Conservation (phyloP, 768 basidiomycete genomes). For the Sarcomyxa edulis region DNA sequence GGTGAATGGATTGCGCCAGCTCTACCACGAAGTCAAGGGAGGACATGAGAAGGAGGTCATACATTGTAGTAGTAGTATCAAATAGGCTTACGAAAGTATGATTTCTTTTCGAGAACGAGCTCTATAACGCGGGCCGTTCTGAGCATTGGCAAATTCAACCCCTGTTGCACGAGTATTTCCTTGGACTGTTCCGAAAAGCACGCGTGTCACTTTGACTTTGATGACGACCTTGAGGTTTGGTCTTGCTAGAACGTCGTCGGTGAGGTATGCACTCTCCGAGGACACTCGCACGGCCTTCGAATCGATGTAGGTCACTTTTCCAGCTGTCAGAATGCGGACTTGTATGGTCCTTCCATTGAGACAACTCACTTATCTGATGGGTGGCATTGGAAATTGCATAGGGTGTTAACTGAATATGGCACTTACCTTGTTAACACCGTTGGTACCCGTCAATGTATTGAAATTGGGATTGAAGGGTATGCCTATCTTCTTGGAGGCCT, state of each 20-base stretch:
- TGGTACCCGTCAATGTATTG: conserved; percentile 50
- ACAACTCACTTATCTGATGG: conserved; percentile 36
- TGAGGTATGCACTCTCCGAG: conserved; percentile 64
- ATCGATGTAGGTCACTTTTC: conserved; percentile 66
- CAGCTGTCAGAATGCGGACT: not conserved
- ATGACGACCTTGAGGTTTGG: conserved; percentile 62
- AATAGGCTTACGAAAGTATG: conserved; percentile 46
- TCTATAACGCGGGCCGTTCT: conserved; percentile 32
- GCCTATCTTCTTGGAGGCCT: conserved; percentile 47
- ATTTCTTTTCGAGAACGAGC: conserved; percentile 54
- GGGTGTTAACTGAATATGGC: not conserved
- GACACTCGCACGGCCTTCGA: conserved; percentile 49
- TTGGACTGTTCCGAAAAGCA: conserved; percentile 44
- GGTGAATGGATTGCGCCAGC: conserved; percentile 60
- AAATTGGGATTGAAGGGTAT: conserved; percentile 61
- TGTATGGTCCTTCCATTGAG: conserved; percentile 1
- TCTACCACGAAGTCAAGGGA: conserved; percentile 19
- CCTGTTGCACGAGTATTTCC: conserved; percentile 46
- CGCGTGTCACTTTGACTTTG: conserved; percentile 48
- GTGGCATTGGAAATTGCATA: not conserved
- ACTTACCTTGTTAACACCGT: conserved; percentile 58
- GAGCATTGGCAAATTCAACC: conserved; percentile 49
- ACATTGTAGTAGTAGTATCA: too few relatives aligned
- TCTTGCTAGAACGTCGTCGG: conserved; percentile 53
- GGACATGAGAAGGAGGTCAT: conserved; percentile 2